Evolutionary conservation across 129 eudicot species (phyloP), one percentile per base, ranked within the genome.

Genomic region (Glebionis coronaria): DNA sequence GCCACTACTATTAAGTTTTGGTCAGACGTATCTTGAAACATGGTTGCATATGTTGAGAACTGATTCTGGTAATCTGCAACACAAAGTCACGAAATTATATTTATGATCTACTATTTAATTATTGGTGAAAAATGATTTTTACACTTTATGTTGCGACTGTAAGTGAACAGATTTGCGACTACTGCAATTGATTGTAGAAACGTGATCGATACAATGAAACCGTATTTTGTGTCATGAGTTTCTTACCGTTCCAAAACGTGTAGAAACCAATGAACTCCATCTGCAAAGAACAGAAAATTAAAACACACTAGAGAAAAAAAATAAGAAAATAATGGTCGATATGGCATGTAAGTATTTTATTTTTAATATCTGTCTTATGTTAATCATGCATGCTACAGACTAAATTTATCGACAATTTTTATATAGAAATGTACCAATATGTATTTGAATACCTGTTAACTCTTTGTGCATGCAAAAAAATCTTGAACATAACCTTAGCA

Each of bases 181-280:
- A 23, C 25, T 23, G 25, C 25, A 23, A 23, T 23, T 23, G 25
- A 23, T 23, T 1, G 25, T n/a, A n/a, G n/a, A n/a, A 47, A 19
- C 18, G 55, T 50, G 55, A 50, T 5, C 55, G 3, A 8, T 50
- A 21, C 13, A 44, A 12, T 63, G 18, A 28, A 1, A 12, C 44
- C 16, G 21, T 13, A 63, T 65, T 27, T 50, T 1, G 16, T 6
- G 40, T 20, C 38, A 1, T 3, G 3, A 28, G 11, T 69, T 56
- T 13, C 87, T 71, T 69, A 90, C 97, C 97, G 27, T 90, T 90
- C 84, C 85, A 76, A 45, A 82, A 90, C 51, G 76, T 44, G 86
- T 75, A 84, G 53, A 69, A 81, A 4, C 67, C 85, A 70, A 90
- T 57, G 59, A 87, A 76, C 12, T 78, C 79, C 97, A 90, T 90